These are phyloP conservation scores for Pugionium dolabratum DNA, from an alignment of 345 rosid genomes.

Conservation along the genomic window DNA sequence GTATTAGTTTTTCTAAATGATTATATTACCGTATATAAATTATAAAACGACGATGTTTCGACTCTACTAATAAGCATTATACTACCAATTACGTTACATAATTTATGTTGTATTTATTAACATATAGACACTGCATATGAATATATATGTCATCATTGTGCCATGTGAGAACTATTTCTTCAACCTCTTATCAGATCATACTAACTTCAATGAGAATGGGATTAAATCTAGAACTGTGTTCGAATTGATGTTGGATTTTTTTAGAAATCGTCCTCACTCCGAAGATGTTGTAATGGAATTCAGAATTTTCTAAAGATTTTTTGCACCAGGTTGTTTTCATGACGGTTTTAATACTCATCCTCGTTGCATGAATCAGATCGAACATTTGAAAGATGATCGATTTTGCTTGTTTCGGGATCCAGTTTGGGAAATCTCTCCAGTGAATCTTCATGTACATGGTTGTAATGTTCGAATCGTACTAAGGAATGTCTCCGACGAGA, in stretches of 20 bases:
- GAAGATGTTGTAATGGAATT: conserved; percentile 22
- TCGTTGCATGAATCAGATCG: conserved; percentile 73
- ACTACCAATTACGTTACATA: no score
- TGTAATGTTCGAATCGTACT: conserved; percentile 62
- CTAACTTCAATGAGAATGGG: conserved; percentile 71
- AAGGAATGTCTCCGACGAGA: conserved; percentile 64
- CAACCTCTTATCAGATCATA: conserved; percentile 62
- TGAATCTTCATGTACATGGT: conserved; percentile 67
- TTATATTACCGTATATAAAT: no score
- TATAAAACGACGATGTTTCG: no score
- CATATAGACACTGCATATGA: no score
- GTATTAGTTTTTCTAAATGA: no score
- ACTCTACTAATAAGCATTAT: no score
- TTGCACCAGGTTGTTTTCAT: conserved; percentile 66
- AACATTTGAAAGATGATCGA: conserved; percentile 63
- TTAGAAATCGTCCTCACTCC: conserved; percentile 2
- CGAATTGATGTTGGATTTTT: conserved; percentile 19
- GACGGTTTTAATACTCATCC: conserved; percentile 66
- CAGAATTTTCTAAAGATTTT: conserved; percentile 44
- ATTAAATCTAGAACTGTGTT: conserved; percentile 78
- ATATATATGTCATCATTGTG: conserved; percentile 45
- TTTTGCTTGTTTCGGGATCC: conserved; percentile 61
- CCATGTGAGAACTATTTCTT: conserved; percentile 72
- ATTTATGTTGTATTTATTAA: no score
- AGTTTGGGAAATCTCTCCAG: conserved; percentile 62